These are phyloP conservation scores for Syzygium jambos DNA, from an alignment of 345 rosid genomes.

Conservation along the genomic window DNA sequence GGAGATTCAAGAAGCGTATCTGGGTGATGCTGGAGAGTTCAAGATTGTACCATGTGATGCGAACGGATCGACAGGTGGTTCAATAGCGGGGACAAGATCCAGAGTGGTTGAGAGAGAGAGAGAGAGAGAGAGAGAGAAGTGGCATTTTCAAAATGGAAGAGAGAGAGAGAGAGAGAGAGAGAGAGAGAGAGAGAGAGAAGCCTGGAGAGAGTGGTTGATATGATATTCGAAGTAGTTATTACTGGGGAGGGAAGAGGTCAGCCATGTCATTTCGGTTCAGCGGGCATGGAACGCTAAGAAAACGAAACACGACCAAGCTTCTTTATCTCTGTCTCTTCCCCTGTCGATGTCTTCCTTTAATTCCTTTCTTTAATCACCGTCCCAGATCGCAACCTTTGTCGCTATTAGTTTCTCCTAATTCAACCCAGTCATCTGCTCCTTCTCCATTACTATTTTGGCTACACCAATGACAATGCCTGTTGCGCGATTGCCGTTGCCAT, in stretches of 20 bases:
- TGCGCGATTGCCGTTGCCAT: neutral
- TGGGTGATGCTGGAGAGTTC: neutral
- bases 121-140: neutral
- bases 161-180: too few species aligned
- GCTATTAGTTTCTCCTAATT: neutral
- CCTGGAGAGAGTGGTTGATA: neutral
- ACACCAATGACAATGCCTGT: neutral
- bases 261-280: neutral
- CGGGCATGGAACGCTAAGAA: neutral
- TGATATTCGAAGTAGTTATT: neutral
- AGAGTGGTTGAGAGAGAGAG: neutral
- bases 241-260: neutral
- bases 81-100: neutral
- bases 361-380: neutral
- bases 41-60: neutral
- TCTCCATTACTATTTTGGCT: neutral
- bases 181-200: neutral
- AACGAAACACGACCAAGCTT: neutral
- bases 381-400: neutral
- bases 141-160: neutral
- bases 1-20: neutral
- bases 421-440: neutral
- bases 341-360: neutral
- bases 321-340: neutral
- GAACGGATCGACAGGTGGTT: neutral